Evolutionary conservation across 2,329 filamentous ascomycete species (phyloP).

Genomic region (Talaromyces albobiverticillius): DNA sequence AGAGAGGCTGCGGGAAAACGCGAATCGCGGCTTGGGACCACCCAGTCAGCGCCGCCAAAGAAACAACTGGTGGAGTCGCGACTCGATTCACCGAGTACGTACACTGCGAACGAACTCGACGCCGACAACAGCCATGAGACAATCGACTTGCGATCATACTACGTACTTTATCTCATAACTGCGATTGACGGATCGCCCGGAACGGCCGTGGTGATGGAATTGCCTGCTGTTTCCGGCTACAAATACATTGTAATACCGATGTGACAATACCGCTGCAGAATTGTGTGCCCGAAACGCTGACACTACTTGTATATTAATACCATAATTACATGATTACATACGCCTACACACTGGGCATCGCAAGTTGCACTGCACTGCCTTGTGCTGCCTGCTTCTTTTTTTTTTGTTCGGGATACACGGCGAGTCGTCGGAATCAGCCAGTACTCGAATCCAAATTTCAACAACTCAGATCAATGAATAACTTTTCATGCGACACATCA

Average conservation of each 20-base stretch:
- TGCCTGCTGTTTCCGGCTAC: slow-evolving; percentile 1
- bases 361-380: no score
- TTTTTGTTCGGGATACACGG: no score
- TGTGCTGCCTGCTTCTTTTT: no score
- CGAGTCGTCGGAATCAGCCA: no score
- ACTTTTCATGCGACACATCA: not conserved
- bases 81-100: not conserved
- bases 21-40: not conserved
- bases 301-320: slow-evolving; percentile 8
- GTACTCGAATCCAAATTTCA: not conserved
- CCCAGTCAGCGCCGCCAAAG: slow-evolving; percentile 1
- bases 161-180: not conserved
- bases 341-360: not conserved
- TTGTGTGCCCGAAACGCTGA: not conserved
- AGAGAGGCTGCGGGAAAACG: slow-evolving; percentile 19
- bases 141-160: no score
- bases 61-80: slow-evolving; percentile 6
- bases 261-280: not conserved
- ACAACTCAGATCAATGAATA: not conserved
- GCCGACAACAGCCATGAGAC: not conserved
- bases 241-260: not conserved
- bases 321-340: not conserved
- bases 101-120: not conserved
- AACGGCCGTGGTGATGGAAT: not conserved
- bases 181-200: slow-evolving; percentile 4